Base-by-base conservation (phyloP, 306 rosid species). In the Malus orientalis region DNA sequence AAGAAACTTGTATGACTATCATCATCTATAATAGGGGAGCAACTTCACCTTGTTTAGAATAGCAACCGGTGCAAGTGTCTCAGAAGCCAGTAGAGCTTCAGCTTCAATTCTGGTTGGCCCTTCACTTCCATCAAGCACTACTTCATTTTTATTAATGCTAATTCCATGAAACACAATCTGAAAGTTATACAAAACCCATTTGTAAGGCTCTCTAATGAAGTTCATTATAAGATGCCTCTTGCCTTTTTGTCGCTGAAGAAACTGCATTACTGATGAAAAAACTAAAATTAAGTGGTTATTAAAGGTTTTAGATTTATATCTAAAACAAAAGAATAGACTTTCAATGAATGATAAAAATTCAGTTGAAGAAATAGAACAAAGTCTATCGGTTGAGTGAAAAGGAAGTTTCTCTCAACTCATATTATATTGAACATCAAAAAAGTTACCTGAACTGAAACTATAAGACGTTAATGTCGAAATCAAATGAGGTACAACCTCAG, bases 91-190 rank as follows among this genome's bases (percentile, higher is more conserved):
- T 70, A 89, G 76, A 6, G 98, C 89, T 86, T 90, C 98, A 74
- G 92, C 88, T 76, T 89, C 97, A 79, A 95, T 86, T 87, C 92
- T 92, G 59, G 85, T 79, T 23, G 98, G 97, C 67, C 87, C 98
- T 47, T 95, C 98, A 87, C 98, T 95, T 72, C 98, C 98, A 86
- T 92, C 97, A 71, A 95, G 93, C 73, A 90, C 45, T 51, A 92
- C 78, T 78, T 90, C 96, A 75, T 87, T 88, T 78, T 88, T 87
- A 75, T 90, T 80, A 66, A 85, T 82, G 76, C 78, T 88, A 71
- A 95, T 87, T 68, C 98, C 98, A 78, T 86, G 98, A 87, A 95
- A 95, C 61, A 76, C 83, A 76, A 92, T 83, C 98, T 95, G 78
- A 64, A 74, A 71, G 70, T 62, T 19, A 36, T 62, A 75, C 20